Base-by-base conservation (phyloP, 306 rosid genomes). In the Cucurbita pepo region DNA sequence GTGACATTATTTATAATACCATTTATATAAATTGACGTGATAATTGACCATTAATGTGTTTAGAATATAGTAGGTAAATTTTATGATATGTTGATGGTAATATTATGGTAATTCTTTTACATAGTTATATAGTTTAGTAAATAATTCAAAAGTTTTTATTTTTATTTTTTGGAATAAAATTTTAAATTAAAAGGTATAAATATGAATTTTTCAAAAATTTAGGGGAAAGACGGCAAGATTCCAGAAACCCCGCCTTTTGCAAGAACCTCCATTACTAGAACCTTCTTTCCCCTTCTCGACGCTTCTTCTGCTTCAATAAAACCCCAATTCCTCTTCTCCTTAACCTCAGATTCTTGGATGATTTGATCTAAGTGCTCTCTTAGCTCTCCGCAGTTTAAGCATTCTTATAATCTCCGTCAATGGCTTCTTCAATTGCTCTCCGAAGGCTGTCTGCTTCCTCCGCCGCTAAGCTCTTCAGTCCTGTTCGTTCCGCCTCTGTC, bases 351-450 rank as follows among this genome's bases (percentile, higher is more conserved):
- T 14, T 18, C 48, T 1, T 4, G 1, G 6, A 9, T 2, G 0
- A 21, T 34, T 0, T 40, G 7, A 41, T 6, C 34, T 1, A 13
- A 50, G 15, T 1, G 7, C 21, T 0, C 11, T 41, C 7, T 2
- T 4, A 21, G 0, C 4, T 16, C 54, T 38, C 22, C 48, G 8
- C 4, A 21, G 3, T 54, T 25, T 1, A 15, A 18, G 16, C 54
- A 30, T 3, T 7, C 6, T 3, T 4, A 4, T 0, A 9, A 2
- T 5, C 48, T 25, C 7, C 63, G 1, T 5, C 13, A 12, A 85
- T 85, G 84, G 83, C 84, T 3, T 52, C 78, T 0, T 67, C 77
- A 1, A 12, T 77, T 10, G 82, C 75, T 82, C 82, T 82, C 2
- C 64, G 74, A 61, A 76, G 79, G 69, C 55, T 75, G 5, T n/a